A percentile compares a stretch with the other conserved stretches of the same genome.
Evolutionary conservation across 2,329 filamentous ascomycete species (phyloP).

Genomic region (Malbranchea zuffiana): DNA sequence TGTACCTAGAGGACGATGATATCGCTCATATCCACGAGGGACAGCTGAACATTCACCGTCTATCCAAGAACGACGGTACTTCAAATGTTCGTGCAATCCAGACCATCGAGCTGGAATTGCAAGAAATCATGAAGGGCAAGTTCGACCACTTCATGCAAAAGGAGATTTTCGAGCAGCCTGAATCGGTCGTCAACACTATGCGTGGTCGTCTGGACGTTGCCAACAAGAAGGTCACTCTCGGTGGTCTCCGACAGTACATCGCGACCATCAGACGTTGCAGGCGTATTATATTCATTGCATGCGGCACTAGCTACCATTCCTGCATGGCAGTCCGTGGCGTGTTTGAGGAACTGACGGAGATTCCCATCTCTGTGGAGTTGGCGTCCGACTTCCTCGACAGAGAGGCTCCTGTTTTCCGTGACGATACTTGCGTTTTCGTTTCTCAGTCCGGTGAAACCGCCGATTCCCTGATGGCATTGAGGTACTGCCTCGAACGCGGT

Average conservation of each 20-base stretch:
- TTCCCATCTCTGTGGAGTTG: slow-evolving; percentile 91
- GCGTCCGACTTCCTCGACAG: slow-evolving; percentile 97
- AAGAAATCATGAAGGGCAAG: slow-evolving; percentile 99
- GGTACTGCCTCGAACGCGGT: slow-evolving; percentile 95
- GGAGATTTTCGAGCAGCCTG: slow-evolving; percentile 99
- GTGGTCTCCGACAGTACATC: slow-evolving; percentile 93
- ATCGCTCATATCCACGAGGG: slow-evolving; percentile 99
- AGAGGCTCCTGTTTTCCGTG: slow-evolving; percentile 94
- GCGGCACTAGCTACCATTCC: slow-evolving; percentile 95
- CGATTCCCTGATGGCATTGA: slow-evolving; percentile 90
- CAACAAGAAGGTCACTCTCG: slow-evolving; percentile 91
- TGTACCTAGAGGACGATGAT: slow-evolving; percentile 98
- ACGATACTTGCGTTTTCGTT: slow-evolving; percentile 97
- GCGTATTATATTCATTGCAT: slow-evolving; percentile 97
- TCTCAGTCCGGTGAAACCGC: slow-evolving; percentile 98
- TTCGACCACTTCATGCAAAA: slow-evolving; percentile 99
- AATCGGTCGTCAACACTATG: slow-evolving; percentile 99
- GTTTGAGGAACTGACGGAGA: slow-evolving; percentile 96
- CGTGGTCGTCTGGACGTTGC: slow-evolving; percentile 88
- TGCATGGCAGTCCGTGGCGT: slow-evolving; percentile 98
- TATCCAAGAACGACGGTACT: slow-evolving; percentile 91
- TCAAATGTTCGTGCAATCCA: slow-evolving; percentile 97
- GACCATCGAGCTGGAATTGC: slow-evolving; percentile 95
- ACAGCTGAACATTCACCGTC: slow-evolving; percentile 95
- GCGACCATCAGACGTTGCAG: slow-evolving; percentile 91